These are phyloP conservation scores for Balamuthia mandrillaris DNA, from an alignment of 208 protist genomes.

Conservation along the genomic window DNA sequence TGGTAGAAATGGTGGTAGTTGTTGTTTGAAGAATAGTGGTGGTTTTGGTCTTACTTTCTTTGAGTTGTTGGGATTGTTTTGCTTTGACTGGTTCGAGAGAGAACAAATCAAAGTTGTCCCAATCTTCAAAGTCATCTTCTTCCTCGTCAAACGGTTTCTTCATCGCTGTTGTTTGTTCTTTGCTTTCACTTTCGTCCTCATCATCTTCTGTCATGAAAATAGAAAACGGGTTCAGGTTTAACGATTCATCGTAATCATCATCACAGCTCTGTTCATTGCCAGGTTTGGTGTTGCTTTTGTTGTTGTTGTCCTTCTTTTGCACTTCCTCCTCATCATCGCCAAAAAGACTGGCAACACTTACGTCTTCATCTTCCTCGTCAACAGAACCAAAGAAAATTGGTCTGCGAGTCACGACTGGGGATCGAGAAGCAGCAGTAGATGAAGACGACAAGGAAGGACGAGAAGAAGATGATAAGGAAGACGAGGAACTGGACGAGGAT, in stretches of 20 bases:
- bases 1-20: neutral
- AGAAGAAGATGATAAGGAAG: neutral
- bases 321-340: neutral
- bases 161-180: neutral
- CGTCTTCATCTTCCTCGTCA: neutral
- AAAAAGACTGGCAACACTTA: neutral
- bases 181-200: neutral
- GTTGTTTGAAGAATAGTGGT: neutral
- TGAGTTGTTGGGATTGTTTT: neutral
- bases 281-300: neutral
- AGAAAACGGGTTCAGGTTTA: neutral
- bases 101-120: neutral
- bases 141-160: neutral
- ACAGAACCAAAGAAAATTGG: neutral
- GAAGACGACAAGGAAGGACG: neutral
- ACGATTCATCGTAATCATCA: neutral
- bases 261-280: neutral
- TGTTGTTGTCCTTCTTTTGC: neutral
- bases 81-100: neutral
- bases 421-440: neutral
- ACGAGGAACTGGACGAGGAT: neutral
- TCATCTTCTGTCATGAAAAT: neutral
- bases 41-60: neutral
- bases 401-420: neutral
- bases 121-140: neutral